Evolutionary conservation across 2,329 filamentous ascomycete genomes (phyloP).

Genomic region (Scortechinia acanthostroma): DNA sequence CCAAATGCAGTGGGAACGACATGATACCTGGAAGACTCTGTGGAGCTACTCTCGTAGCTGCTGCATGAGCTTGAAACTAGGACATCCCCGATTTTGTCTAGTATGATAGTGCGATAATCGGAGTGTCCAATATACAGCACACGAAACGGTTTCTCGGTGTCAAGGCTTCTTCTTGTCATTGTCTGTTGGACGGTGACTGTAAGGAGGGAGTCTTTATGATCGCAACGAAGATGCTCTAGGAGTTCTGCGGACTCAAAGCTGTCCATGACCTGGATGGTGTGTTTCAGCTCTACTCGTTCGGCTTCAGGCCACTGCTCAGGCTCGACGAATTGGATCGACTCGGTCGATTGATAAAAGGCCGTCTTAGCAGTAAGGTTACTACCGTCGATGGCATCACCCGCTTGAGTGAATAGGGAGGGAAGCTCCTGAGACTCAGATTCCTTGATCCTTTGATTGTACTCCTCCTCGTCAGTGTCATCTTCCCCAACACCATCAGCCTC

Average conservation of each 20-base stretch:
- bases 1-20: constrained; percentile 36
- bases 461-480: constrained; percentile 3
- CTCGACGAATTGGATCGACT: constrained; percentile 30
- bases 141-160: constrained; percentile 29
- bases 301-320: constrained; percentile 25
- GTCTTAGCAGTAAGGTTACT: constrained; percentile 22
- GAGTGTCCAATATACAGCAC: constrained; percentile 30
- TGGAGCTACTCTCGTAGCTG: constrained; percentile 19
- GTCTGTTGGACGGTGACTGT: constrained; percentile 30
- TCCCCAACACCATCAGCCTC: constrained; percentile 14
- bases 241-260: constrained; percentile 16
- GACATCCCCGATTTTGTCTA: constrained; percentile 36
- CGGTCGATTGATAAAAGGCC: constrained; percentile 17
- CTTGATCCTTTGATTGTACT: constrained; percentile 2
- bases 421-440: constrained; percentile 6
- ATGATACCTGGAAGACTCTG: constrained; percentile 32
- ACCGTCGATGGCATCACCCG: constrained; percentile 14
- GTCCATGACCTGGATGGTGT: constrained; percentile 25
- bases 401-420: constrained; percentile 3
- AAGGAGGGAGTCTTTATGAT: constrained; percentile 18
- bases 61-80: constrained; percentile 27
- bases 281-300: constrained; percentile 28
- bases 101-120: constrained; percentile 25
- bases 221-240: constrained; percentile 14
- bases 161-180: constrained; percentile 26